phyloP scores from a whole-genome alignment of 2,329 filamentous ascomycete species.

The Botrytis fragariae region DNA sequence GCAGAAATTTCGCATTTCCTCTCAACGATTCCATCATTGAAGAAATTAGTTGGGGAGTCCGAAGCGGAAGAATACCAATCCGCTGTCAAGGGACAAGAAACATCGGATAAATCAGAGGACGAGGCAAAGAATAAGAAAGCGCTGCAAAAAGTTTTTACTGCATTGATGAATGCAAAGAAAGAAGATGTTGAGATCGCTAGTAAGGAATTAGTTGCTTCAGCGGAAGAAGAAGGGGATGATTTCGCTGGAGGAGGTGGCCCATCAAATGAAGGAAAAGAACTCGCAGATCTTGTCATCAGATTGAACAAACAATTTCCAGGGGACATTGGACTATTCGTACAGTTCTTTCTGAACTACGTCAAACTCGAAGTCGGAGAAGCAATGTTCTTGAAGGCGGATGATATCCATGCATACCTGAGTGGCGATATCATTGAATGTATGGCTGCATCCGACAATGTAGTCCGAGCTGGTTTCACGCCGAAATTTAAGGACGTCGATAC shows the following conservation, averaged over 20 bases:
- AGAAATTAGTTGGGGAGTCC: slow-evolving; percentile 63
- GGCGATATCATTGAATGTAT: slow-evolving; percentile 99
- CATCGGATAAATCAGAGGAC: slow-evolving; percentile 39
- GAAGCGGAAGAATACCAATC: slow-evolving; percentile 55
- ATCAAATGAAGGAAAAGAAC: slow-evolving; percentile 64
- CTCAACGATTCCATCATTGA: slow-evolving; percentile 58
- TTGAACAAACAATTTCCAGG: slow-evolving; percentile 81
- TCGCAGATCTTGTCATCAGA: slow-evolving; percentile 74
- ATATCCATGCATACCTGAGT: slow-evolving; percentile 92
- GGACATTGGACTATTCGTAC: slow-evolving; percentile 90
- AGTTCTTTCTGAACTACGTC: slow-evolving; percentile 97
- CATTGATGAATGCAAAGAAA: slow-evolving; percentile 74
- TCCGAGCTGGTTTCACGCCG: slow-evolving; percentile 93
- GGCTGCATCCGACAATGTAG: slow-evolving; percentile 98
- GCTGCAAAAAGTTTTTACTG: slow-evolving; percentile 71
- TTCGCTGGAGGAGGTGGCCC: slow-evolving; percentile 73
- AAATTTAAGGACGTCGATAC: slow-evolving; percentile 97
- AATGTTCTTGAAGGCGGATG: slow-evolving; percentile 92
- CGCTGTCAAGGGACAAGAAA: slow-evolving; percentile 54
- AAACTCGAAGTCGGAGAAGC: slow-evolving; percentile 85
- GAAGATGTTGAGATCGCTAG: slow-evolving; percentile 64
- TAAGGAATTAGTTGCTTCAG: slow-evolving; percentile 67
- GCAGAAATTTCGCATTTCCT: slow-evolving; percentile 82
- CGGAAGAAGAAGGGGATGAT: slow-evolving; percentile 62
- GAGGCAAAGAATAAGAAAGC: slow-evolving; percentile 70